Conservation (phyloP, 1,284 basidiomycete species). For the Neotropicomus parvogracilis region DNA sequence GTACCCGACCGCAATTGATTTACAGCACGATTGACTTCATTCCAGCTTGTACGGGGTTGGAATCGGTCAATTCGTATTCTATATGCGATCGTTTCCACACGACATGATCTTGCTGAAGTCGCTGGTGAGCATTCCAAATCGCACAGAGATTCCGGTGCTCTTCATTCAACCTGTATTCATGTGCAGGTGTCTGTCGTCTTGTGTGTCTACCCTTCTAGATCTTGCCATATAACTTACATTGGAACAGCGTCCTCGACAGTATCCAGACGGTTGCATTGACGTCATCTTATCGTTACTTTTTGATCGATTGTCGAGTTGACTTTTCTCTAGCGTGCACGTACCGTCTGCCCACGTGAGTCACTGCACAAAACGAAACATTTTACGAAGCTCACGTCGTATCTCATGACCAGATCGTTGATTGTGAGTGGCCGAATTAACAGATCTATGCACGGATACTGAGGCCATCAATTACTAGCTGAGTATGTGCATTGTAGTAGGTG, state of each 20-base stretch:
- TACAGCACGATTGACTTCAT: background rate
- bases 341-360: constrained; percentile 15
- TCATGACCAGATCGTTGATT: constrained; percentile 1
- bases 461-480: background rate
- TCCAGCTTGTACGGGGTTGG: constrained; percentile 19
- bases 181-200: constrained; percentile 13
- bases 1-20: background rate
- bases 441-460: background rate
- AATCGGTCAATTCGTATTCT: constrained; percentile 18
- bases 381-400: background rate
- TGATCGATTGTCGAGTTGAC: constrained; percentile 12
- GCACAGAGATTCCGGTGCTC: background rate
- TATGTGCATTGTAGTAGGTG: constrained; percentile 6
- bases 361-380: background rate
- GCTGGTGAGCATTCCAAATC: constrained; percentile 3
- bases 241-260: constrained; percentile 10
- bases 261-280: constrained; percentile 2
- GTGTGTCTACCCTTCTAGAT: constrained; percentile 1
- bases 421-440: constrained; percentile 3
- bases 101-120: constrained; percentile 11
- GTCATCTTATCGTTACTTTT: background rate
- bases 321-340: background rate
- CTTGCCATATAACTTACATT: constrained; percentile 4
- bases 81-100: constrained; percentile 17
- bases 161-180: background rate